Conservation (phyloP, 75 land plant genomes). For the Cupressus sempervirens region DNA sequence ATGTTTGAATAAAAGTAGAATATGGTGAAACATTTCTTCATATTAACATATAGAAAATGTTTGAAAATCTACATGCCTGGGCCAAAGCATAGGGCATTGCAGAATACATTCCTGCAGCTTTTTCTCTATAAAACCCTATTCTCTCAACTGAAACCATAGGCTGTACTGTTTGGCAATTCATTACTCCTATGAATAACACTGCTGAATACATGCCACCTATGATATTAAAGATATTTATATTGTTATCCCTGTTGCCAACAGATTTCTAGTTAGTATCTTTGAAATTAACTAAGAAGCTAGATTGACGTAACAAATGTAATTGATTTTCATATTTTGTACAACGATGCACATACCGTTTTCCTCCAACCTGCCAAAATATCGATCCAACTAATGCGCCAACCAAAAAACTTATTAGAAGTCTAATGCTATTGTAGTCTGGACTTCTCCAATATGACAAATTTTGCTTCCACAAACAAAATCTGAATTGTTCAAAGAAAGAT, state of each 20-base stretch:
- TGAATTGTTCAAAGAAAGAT: too few species aligned
- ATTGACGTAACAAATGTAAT: background rate
- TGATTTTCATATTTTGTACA: background rate
- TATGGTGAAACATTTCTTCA: background rate
- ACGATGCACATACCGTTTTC: background rate
- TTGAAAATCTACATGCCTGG: conserved; percentile 33
- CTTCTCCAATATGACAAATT: too few species aligned
- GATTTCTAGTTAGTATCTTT: background rate
- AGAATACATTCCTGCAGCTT: conserved; percentile 95
- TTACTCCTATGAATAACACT: conserved; percentile 76
- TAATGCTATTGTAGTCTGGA: too few species aligned
- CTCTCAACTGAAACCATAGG: conserved; percentile 73
- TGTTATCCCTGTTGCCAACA: conserved; percentile 11
- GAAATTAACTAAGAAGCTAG: too few species aligned
- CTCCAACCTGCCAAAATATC: background rate
- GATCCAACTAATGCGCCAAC: too few species aligned
- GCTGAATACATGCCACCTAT: conserved; percentile 79
- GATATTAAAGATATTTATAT: conserved; percentile 38
- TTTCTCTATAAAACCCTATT: conserved; percentile 73
- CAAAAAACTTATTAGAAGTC: too few species aligned
- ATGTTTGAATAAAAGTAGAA: too few species aligned
- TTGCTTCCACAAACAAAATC: too few species aligned
- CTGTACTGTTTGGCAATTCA: conserved; percentile 78
- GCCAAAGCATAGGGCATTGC: conserved; percentile 88
- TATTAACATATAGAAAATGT: too few species aligned